phyloP scores from a whole-genome alignment of 1,284 basidiomycete genomes.

The Rhodotorula sp. region DNA sequence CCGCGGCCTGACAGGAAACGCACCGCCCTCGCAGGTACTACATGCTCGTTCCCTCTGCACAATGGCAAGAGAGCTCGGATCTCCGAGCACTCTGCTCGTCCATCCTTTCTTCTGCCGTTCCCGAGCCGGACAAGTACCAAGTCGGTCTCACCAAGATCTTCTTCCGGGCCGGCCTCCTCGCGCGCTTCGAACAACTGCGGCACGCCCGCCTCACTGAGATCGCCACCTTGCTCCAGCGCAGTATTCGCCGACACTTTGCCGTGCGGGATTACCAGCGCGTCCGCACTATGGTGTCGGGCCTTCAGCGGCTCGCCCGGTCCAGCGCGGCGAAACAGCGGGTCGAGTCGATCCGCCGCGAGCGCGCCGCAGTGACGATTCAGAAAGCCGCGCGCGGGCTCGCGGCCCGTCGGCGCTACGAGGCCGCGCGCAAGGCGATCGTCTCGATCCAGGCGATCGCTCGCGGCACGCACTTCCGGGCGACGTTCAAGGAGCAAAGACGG shows the following conservation, averaged over 20 bases:
- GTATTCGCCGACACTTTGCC: conserved; percentile 81
- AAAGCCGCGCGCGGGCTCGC: conserved; percentile 67
- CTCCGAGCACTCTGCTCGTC: conserved; percentile 76
- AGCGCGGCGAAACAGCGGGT: conserved; percentile 72
- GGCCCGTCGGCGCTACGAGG: conserved; percentile 68
- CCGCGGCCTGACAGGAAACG: not conserved
- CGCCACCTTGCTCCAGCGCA: conserved; percentile 96
- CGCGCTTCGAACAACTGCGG: conserved; percentile 88
- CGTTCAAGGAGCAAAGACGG: conserved; percentile 63
- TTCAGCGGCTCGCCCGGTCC: conserved; percentile 93
- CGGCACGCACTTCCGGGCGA: conserved; percentile 70
- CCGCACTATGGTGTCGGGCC: conserved; percentile 70
- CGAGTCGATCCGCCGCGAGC: conserved; percentile 67
- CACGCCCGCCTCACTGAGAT: conserved; percentile 82
- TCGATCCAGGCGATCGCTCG: conserved; percentile 85
- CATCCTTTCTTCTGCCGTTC: conserved; percentile 82
- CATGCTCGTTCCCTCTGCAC: conserved; percentile 83
- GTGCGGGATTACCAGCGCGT: conserved; percentile 75
- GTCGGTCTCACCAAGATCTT: conserved; percentile 97
- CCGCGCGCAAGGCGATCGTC: conserved; percentile 64
- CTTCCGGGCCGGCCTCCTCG: conserved; percentile 98
- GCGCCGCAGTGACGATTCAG: conserved; percentile 76
- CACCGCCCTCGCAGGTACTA: conserved; percentile 73
- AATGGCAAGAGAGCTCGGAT: conserved; percentile 73
- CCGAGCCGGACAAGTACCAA: conserved; percentile 95